Evolutionary conservation across 2,329 filamentous ascomycete genomes (phyloP), one percentile per base, ranked within the genome.

Genomic region (Scleromitrula shiraiana): DNA sequence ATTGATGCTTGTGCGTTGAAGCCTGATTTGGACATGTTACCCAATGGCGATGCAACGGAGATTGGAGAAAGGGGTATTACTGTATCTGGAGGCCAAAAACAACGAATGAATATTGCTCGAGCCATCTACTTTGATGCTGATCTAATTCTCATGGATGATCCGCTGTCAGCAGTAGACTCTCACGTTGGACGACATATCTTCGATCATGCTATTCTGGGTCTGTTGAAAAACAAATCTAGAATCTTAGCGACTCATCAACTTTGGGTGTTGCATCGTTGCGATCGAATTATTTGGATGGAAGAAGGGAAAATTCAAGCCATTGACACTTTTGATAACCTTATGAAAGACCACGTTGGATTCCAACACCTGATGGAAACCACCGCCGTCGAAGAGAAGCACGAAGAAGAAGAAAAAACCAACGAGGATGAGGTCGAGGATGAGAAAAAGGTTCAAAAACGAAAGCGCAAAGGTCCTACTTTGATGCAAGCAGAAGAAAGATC

Each of bases 11-110:
- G 91, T 65, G 89, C 91, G 1, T 72, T 97, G 8, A 75, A 84
- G 44, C 79, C 85, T 0, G 91, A 98, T 70, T 67, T 97, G 6
- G 88, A 95, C 40, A 95, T 95, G 81, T 73, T 97, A n/a, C 91
- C 91, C 0, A 79, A 85, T 49, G 86, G 88, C 12, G 93, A 97
- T 59, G 67, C 77, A 58, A 98, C 91, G 0, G 91, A 97, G 65
- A 95, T 97, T 61, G 93, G 91, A 22, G 93, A 97, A 66, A 82
- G 89, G 52, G 91, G 93, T 45, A 96, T 97, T 61, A 97, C 89
- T 1, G 85, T 97, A 1, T 95, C 89, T 15, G 91, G 93, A 49
- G 91, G 91, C 2, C 91, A 97, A 66, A 96, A 96, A 66, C 91
- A 96, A 65, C 81, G 93, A 9, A 72, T 96, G 56, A 97, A 96